Base-by-base conservation (phyloP, 345 rosid species). In the Sonneratia caseolaris region DNA sequence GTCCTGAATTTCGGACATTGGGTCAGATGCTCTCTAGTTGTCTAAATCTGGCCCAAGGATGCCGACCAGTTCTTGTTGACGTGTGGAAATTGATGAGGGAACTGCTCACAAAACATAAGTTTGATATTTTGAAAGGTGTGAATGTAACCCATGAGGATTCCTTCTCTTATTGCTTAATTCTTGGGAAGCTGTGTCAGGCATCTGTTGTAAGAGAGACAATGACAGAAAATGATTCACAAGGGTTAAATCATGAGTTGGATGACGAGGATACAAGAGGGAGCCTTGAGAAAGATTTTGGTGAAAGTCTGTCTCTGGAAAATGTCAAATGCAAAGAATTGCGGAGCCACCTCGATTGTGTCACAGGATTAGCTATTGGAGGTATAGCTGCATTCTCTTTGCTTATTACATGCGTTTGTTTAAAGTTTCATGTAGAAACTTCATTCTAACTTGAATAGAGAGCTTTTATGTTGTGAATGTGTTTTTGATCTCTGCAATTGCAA, bases 351-450 rank as follows among this genome's bases (percentile, higher is more conserved):
- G 93, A 82, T 83, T 82, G 86, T 77, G 82, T 94, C 70, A 91
- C 97, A 0, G 91, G 87, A 69, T 86, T 94, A 69, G 87, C 95
- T 1, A 3, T 91, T 64, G 98, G 93, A 87, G 97, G 98, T 94
- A 81, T 76, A 75, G 61, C 5, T 38, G 56, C 32, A 48, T 62
- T 12, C 18, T 62, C 66, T 62, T 27, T 35, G 37, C 38, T 62
- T 62, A 35, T 62, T 62, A 14, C 38, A 3, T 57, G 5, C 32
- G 9, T 24, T 24, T 61, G 65, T 24, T 11, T 61, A 7, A 62
- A 13, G 19, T 11, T 19, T 27, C 19, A 3, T 9, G 18, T 3
- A 11, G 38, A 62, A 62, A 16, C 66, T 27, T 27, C 22, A 9
- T 61, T 62, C 12, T 3, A 35, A 62, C 38, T 62, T 35, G 5